Percentiles rank a stretch among this genome's conserved stretches.
These are phyloP conservation scores for Colletotrichum zoysiae DNA, from an alignment of 2,329 filamentous ascomycete genomes.

Conservation along the genomic window DNA sequence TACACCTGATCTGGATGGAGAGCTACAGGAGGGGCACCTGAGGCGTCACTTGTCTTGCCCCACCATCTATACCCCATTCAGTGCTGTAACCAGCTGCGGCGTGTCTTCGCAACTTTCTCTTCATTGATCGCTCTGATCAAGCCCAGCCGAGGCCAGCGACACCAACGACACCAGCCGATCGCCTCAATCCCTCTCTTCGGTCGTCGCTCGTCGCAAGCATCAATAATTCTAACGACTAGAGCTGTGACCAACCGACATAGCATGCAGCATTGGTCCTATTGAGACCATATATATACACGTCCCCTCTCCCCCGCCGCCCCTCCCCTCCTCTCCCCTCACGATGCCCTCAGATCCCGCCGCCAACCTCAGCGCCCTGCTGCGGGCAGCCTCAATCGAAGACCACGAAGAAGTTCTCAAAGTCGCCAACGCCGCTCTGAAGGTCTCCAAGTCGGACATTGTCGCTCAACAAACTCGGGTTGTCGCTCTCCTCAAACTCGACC, in stretches of 20 bases:
- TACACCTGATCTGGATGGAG: not conserved
- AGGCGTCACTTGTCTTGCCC: constrained; percentile 26
- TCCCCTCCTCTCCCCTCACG: constrained; percentile 12
- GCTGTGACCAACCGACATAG: not conserved
- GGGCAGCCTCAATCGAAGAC: constrained; percentile 71
- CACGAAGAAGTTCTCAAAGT: constrained; percentile 79
- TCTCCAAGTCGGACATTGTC: constrained; percentile 68
- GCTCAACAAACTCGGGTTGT: constrained; percentile 79
- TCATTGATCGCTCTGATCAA: not conserved
- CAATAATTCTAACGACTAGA: not conserved
- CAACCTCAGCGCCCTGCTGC: constrained; percentile 67
- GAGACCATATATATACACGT: constrained; percentile 5
- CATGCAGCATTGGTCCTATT: constrained; percentile 20
- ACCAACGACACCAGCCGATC: not conserved
- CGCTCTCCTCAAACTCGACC: constrained; percentile 84
- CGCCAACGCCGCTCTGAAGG: constrained; percentile 71
- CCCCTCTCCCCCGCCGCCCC: constrained; percentile 3
- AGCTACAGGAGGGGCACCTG: constrained; percentile 19
- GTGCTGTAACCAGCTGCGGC: constrained; percentile 11
- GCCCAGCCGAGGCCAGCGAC: constrained; percentile 10
- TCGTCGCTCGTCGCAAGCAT: not conserved
- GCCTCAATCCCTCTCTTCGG: not conserved
- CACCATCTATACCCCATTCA: constrained; percentile 26
- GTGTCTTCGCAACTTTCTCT: constrained; percentile 23
- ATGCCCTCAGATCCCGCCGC: constrained; percentile 62